phyloP scores from a whole-genome alignment of 805 yeast species.

The Candida verbasci region DNA sequence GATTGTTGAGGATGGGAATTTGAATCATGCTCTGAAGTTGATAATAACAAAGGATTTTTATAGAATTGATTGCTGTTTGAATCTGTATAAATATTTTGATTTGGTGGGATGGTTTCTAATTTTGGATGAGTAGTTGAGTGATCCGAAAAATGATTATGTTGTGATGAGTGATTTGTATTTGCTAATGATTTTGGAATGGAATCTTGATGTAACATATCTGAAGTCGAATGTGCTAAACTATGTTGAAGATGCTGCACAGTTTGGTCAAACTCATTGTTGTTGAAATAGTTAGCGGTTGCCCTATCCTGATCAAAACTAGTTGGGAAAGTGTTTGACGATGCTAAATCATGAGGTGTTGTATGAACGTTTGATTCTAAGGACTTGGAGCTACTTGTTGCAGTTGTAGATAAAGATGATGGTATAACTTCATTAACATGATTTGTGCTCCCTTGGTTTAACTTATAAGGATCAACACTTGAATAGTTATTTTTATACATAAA shows the following conservation, averaged over 20 bases:
- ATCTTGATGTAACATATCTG: background rate
- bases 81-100: no score
- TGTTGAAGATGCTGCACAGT: constrained; percentile 5
- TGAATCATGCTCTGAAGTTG: background rate
- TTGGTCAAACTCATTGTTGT: constrained; percentile 3
- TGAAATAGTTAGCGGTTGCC: background rate
- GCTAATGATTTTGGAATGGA: constrained; percentile 1
- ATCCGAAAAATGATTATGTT: no score
- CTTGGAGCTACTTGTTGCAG: background rate
- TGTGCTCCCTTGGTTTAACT: background rate
- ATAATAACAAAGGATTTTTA: no score
- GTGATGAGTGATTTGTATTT: background rate
- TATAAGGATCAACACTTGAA: constrained; percentile 1
- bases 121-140: background rate
- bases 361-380: background rate
- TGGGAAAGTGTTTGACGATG: no score
- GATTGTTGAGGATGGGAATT: constrained; percentile 2
- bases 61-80: no score
- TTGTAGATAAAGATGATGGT: background rate
- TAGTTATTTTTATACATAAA: constrained; percentile 4
- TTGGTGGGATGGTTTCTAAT: background rate
- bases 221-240: background rate
- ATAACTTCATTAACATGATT: background rate
- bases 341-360: no score
- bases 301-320: constrained; percentile 2